Evolutionary conservation across 164 flowering plant species (phyloP).

Genomic region (Hamamelis virginiana): DNA sequence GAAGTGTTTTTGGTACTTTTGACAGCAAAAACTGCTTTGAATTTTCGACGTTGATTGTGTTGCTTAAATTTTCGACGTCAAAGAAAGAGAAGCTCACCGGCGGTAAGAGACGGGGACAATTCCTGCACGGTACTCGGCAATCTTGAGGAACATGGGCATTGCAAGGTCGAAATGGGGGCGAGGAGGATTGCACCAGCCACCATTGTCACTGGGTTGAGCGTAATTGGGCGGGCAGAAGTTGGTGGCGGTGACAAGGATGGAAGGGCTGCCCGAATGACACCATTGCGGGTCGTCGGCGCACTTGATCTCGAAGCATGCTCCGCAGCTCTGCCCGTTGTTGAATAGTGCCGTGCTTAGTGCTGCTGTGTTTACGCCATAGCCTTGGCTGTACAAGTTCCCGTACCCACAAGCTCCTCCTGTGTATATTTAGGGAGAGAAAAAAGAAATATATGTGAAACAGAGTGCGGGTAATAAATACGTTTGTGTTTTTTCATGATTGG

Average conservation of each 20-base stretch:
- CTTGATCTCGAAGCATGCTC: conserved; percentile 54
- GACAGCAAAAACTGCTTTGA: too few species aligned
- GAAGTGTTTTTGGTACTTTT: too few species aligned
- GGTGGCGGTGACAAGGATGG: conserved; percentile 55
- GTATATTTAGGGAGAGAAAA: too few species aligned
- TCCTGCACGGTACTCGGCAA: conserved; percentile 60
- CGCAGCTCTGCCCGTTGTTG: conserved; percentile 55
- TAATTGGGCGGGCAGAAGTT: conserved; percentile 61
- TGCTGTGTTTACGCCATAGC: conserved; percentile 58
- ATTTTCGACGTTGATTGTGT: too few species aligned
- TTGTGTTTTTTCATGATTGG: neutral
- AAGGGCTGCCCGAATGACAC: conserved; percentile 55
- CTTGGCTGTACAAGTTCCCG: conserved; percentile 59
- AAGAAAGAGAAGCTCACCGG: conserved; percentile 28
- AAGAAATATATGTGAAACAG: neutral
- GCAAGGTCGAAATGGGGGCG: conserved; percentile 62
- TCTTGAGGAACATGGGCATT: conserved; percentile 66
- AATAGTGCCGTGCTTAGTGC: conserved; percentile 61
- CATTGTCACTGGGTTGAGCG: conserved; percentile 47
- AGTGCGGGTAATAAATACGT: neutral
- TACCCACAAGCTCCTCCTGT: conserved; percentile 71
- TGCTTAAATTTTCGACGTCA: too few species aligned
- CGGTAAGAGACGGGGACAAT: conserved; percentile 58
- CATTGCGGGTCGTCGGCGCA: conserved; percentile 47
- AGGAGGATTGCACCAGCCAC: conserved; percentile 74